Evolutionary conservation across 2,329 filamentous ascomycete genomes (phyloP).

Genomic region (Monosporascus ibericus): DNA sequence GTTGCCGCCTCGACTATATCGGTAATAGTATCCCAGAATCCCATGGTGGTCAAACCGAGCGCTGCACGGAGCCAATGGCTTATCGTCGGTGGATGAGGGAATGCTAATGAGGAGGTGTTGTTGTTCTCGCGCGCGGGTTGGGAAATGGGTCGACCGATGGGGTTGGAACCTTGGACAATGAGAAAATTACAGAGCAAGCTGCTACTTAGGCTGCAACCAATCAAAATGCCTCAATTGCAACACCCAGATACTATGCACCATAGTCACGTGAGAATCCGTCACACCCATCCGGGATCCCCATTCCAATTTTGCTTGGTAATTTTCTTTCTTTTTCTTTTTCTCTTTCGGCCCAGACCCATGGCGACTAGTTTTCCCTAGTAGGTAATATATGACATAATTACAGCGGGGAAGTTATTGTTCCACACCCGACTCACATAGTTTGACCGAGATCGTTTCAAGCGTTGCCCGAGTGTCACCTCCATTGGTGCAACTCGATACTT

Average conservation of each 20-base stretch:
- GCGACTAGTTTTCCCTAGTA: neutral
- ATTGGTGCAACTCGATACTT: too few species aligned
- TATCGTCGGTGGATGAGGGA: conserved; percentile 29
- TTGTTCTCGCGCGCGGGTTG: conserved; percentile 17
- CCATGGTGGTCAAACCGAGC: conserved; percentile 46
- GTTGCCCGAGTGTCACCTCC: too few species aligned
- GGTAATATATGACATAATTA: neutral
- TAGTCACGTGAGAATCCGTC: conserved; percentile 21
- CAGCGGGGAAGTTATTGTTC: neutral
- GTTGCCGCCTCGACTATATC: conserved; percentile 59
- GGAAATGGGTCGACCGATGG: conserved; percentile 26
- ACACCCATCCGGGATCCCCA: too few species aligned
- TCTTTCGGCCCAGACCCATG: too few species aligned
- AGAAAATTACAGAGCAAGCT: conserved; percentile 28
- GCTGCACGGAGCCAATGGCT: conserved; percentile 32
- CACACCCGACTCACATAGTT: too few species aligned
- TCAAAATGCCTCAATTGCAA: neutral
- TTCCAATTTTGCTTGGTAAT: too few species aligned
- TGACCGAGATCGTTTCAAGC: too few species aligned
- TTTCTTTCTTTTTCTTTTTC: too few species aligned
- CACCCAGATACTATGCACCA: conserved; percentile 4
- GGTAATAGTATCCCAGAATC: conserved; percentile 59
- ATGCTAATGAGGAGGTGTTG: conserved; percentile 20
- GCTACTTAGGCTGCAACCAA: conserved; percentile 12
- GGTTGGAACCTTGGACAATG: conserved; percentile 4